phyloP scores from a whole-genome alignment of 1,284 basidiomycete genomes.

The Pterulicium gracile region DNA sequence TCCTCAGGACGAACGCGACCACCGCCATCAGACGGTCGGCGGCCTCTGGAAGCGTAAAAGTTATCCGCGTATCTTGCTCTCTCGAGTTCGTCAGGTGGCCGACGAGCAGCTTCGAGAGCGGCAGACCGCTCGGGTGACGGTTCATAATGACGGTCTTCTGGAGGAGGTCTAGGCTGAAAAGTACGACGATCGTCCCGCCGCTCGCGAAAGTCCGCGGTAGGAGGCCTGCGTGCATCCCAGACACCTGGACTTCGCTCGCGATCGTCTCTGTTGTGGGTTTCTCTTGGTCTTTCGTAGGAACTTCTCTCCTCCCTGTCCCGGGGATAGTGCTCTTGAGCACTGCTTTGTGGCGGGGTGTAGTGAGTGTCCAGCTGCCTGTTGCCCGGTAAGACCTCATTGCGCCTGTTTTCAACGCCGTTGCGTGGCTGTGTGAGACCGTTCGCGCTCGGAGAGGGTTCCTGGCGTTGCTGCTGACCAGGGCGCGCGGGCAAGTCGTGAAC shows the following conservation, averaged over 20 bases:
- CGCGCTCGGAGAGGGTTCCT: background rate
- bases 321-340: background rate
- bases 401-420: background rate
- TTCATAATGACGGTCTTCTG: conserved; percentile 1
- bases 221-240: background rate
- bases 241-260: background rate
- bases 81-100: background rate
- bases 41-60: background rate
- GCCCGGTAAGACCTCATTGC: background rate
- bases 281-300: background rate
- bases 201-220: background rate
- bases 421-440: background rate
- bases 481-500: conserved; percentile 1
- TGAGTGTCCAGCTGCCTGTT: background rate
- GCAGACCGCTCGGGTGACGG: conserved; percentile 1
- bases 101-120: background rate
- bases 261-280: background rate
- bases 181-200: background rate
- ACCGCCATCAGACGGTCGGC: background rate
- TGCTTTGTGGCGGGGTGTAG: background rate
- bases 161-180: background rate
- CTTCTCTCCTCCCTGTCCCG: background rate
- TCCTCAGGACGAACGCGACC: background rate
- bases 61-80: background rate
- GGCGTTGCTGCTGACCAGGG: background rate